These are phyloP conservation scores for Mortierella antarctica DNA, from an alignment of 192 early-diverging fungal genomes.

Conservation along the genomic window DNA sequence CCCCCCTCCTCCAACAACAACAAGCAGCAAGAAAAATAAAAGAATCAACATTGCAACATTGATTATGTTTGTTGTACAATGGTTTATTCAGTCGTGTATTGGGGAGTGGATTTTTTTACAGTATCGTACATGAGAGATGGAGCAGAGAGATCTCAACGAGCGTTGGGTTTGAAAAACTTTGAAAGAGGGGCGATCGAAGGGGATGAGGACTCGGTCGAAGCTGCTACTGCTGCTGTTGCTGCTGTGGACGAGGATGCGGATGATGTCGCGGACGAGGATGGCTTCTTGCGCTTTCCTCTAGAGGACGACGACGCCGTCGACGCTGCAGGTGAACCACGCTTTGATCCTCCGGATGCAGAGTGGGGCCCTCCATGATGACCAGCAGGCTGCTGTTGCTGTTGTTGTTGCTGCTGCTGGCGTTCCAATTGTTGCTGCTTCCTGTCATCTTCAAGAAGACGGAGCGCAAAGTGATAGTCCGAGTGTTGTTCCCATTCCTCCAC, in stretches of 20 bases:
- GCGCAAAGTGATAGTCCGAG: constrained; percentile 39
- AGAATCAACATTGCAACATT: background rate
- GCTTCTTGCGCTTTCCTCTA: constrained; percentile 29
- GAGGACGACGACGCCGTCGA: background rate
- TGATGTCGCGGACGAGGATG: background rate
- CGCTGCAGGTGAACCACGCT: background rate
- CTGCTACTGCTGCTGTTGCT: background rate
- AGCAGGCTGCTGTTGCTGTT: background rate
- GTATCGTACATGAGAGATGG: no score
- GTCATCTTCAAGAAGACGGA: constrained; percentile 36
- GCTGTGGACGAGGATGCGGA: constrained; percentile 1
- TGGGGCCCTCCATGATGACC: background rate
- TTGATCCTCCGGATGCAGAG: background rate
- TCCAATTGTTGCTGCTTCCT: constrained; percentile 32
- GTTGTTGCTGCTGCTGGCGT: constrained; percentile 10
- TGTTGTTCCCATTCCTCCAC: constrained; percentile 47
- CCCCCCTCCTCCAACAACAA: background rate
- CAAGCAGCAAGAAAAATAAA: background rate
- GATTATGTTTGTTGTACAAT: background rate
- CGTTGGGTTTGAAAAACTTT: constrained; percentile 22
- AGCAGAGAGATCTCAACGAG: background rate
- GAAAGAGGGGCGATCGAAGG: background rate
- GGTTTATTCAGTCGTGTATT: background rate
- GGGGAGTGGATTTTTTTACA: no score
- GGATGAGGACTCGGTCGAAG: background rate